Evolutionary conservation across 305 asterid species (phyloP).

Genomic region (Fraxinus sp.): DNA sequence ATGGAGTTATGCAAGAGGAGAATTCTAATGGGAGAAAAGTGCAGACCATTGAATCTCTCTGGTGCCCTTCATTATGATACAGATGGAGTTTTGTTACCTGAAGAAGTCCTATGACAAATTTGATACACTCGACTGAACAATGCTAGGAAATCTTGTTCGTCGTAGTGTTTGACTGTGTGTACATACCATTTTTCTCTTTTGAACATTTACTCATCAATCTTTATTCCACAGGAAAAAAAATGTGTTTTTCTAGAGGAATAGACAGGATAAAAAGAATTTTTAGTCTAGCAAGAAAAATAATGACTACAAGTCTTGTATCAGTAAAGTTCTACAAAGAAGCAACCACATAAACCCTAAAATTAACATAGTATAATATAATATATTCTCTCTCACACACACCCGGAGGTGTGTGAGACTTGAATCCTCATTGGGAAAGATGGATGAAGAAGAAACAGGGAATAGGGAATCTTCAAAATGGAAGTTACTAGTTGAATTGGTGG

Average conservation of each 20-base stretch:
- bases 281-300: not conserved
- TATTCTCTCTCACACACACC: not conserved
- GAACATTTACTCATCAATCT: not conserved
- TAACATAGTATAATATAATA: not conserved
- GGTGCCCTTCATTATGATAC: constrained; percentile 62
- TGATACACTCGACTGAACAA: not conserved
- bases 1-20: not conserved
- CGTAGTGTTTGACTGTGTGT: not conserved
- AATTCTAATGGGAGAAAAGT: constrained; percentile 15
- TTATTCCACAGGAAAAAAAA: not conserved
- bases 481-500: not conserved
- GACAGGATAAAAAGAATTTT: not conserved
- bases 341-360: not conserved
- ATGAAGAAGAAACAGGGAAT: not conserved
- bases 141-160: not conserved
- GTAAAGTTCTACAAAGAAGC: not conserved
- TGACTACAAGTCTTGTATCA: not conserved
- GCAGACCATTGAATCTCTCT: constrained; percentile 29
- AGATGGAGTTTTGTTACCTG: constrained; percentile 52
- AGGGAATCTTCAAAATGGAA: not conserved
- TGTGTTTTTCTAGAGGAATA: not conserved
- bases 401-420: not conserved
- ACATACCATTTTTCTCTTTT: not conserved
- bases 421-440: not conserved
- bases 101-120: constrained; percentile 26